These are phyloP conservation scores for Recurvomyces mirabilis DNA, from an alignment of 495 filamentous ascomycete genomes.

Conservation along the genomic window DNA sequence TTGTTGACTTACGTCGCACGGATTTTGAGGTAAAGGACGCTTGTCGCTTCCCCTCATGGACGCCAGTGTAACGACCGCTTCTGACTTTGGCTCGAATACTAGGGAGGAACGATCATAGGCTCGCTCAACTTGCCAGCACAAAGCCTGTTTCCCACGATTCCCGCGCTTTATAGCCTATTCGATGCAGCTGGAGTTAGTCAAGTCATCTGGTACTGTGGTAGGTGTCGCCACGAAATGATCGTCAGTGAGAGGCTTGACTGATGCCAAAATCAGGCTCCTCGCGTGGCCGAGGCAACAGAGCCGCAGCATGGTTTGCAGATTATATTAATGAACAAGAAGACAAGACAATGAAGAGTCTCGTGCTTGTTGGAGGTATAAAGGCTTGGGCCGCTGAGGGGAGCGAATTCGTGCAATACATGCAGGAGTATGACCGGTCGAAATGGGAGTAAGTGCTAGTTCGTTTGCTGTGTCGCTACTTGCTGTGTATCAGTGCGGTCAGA, in stretches of 20 bases:
- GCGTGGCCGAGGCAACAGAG: conserved; percentile 48
- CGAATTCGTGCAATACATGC: conserved; percentile 46
- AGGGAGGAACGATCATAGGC: conserved; percentile 53
- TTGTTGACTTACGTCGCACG: conserved; percentile 51
- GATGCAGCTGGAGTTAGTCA: conserved; percentile 36
- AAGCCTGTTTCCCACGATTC: conserved; percentile 47
- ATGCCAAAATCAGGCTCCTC: conserved; percentile 56
- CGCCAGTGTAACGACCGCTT: too few species aligned
- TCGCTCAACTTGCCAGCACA: conserved; percentile 66
- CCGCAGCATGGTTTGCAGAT: conserved; percentile 60
- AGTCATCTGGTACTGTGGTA: conserved; percentile 62
- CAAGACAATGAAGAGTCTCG: conserved; percentile 41
- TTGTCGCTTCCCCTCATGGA: not conserved
- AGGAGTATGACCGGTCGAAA: conserved; percentile 40
- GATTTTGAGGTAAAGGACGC: conserved; percentile 36
- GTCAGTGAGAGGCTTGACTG: too few species aligned
- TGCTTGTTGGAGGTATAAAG: conserved; percentile 51
- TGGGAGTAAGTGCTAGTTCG: too few species aligned
- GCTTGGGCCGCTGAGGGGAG: conserved; percentile 50
- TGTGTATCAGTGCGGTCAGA: too few species aligned
- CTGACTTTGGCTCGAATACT: too few species aligned
- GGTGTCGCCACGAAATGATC: not conserved
- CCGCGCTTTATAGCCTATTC: conserved; percentile 46
- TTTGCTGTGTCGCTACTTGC: too few species aligned
- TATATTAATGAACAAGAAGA: conserved; percentile 41